Evolutionary conservation across 768 basidiomycete genomes (phyloP).

Genomic region (Termitomyces sp.): DNA sequence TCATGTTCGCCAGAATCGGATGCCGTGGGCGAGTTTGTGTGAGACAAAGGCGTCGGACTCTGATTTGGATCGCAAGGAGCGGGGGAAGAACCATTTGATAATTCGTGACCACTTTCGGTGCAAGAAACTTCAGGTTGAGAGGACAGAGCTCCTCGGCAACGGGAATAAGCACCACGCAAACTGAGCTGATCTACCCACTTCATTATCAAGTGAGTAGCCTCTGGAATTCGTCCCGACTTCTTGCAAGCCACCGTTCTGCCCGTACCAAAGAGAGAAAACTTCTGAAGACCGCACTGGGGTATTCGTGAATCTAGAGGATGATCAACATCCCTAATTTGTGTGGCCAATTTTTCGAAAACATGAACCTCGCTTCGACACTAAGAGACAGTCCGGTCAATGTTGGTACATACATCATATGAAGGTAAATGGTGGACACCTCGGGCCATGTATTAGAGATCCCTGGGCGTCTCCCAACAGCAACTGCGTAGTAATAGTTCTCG

Average conservation of each 20-base stretch:
- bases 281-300: slow-evolving; percentile 45
- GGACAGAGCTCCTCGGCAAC: too few species aligned
- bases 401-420: background rate
- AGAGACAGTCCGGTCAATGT: background rate
- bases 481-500: slow-evolving; percentile 71
- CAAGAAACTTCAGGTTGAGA: background rate
- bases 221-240: slow-evolving; percentile 6
- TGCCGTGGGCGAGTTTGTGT: too few species aligned
- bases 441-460: slow-evolving; percentile 58
- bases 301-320: too few species aligned
- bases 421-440: slow-evolving; percentile 37
- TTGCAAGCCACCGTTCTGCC: slow-evolving; percentile 52
- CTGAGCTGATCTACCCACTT: background rate
- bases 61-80: background rate
- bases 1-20: too few species aligned
- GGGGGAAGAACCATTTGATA: background rate
- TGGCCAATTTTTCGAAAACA: too few species aligned
- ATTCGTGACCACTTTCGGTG: background rate
- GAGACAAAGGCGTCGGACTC: background rate
- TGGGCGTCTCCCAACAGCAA: slow-evolving; percentile 51
- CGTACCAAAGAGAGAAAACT: slow-evolving; percentile 41
- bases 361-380: slow-evolving; percentile 46
- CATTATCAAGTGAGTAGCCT: background rate
- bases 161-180: background rate
- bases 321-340: too few species aligned